Evolutionary conservation across 305 asterid genomes (phyloP), one percentile per base, ranked within the genome.

Genomic region (Rubia peregrina): DNA sequence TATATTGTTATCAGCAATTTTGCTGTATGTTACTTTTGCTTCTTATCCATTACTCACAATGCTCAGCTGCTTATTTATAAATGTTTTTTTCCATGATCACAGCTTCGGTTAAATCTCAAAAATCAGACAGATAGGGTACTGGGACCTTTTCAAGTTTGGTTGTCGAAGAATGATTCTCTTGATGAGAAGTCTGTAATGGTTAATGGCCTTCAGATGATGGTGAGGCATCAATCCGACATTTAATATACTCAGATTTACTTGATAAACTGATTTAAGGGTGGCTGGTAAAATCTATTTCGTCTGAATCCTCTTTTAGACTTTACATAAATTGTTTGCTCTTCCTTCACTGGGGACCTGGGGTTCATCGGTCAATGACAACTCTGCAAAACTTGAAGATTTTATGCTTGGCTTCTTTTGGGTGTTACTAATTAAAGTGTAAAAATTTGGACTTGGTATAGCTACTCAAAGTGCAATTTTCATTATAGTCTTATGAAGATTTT

Each of bases 131-230:
- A 94, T 67, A 87, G 95, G 68, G 82, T 86, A 61, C 80, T 94
- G 79, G 98, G 98, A 16, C 97, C 98, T 60, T 91, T 94, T 76
- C 91, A 91, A 85, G 91, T 91, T 76, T 84, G 90, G 89, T 57
- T 90, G 76, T 85, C 96, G 26, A 91, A 88, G 75, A 81, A 83
- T 65, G 95, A 85, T 78, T 82, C 89, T 68, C 88, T 84, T 38
- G 96, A 89, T 78, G 97, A 80, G 78, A 91, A 79, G 80, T 86
- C 91, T 67, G 83, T 91, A 21, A 76, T 94, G 95, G 84, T 94
- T 82, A 91, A 91, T 84, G 98, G 98, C 77, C 90, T 89, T 78
- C 96, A 88, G 81, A 88, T 78, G 76, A 79, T 76, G 93, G 98
- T 94, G 74, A 85, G 83, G 74, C 67, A 68, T 79, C 65, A 67